phyloP scores from a whole-genome alignment of 208 protist species.

The Baffinella frigidus region DNA sequence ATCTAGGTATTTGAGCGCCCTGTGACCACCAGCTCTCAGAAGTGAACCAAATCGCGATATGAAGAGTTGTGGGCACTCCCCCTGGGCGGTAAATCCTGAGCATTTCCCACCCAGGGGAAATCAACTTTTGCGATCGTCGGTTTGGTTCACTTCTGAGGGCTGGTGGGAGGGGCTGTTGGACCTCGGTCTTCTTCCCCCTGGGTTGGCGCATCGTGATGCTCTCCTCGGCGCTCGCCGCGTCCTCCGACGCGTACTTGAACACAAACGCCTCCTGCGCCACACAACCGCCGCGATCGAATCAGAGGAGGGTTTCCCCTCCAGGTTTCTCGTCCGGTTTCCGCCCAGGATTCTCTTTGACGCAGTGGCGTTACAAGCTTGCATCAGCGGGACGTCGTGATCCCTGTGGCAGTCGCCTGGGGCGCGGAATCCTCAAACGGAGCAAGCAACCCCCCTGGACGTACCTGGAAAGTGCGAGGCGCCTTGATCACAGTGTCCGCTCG shows the following conservation, averaged over 20 bases:
- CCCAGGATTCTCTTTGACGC: neutral
- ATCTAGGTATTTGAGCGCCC: too few species aligned
- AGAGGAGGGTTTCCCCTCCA: neutral
- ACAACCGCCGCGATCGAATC: neutral
- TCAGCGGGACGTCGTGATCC: too few species aligned
- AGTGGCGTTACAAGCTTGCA: neutral
- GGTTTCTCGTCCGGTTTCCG: neutral
- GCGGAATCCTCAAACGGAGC: neutral
- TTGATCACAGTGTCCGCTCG: neutral
- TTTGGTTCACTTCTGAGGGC: too few species aligned
- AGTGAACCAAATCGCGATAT: too few species aligned
- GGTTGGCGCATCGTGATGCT: neutral
- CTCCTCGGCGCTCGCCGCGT: neutral
- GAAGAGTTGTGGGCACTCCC: too few species aligned
- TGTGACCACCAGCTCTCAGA: too few species aligned
- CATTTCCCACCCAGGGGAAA: too few species aligned
- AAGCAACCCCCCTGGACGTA: neutral
- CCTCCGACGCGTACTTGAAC: constrained; percentile 27
- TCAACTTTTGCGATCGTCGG: too few species aligned
- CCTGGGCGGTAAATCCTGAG: too few species aligned
- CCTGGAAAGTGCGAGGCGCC: neutral
- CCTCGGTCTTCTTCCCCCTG: neutral
- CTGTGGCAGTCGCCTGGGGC: too few species aligned
- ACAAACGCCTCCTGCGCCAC: constrained; percentile 43
- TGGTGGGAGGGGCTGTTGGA: too few species aligned